Evolutionary conservation across 495 filamentous ascomycete species (phyloP), one percentile per base, ranked within the genome.

Genomic region (Xylaria nigripes): DNA sequence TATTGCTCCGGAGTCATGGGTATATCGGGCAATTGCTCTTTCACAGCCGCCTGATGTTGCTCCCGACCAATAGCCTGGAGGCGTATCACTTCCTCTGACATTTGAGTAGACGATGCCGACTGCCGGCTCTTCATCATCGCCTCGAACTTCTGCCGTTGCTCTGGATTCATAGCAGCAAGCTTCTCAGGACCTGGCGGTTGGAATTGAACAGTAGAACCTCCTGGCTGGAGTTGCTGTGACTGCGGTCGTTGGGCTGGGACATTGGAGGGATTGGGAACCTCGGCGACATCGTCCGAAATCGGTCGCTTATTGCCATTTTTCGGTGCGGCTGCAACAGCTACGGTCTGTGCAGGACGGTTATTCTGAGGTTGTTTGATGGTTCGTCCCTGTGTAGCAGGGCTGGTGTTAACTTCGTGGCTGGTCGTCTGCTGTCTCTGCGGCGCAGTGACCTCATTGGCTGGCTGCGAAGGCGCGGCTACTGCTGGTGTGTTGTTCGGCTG

Each of bases 271-370:
- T 75, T 76, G 23, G 73, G 73, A 22, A 75, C 69, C 54, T 87
- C 86, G 15, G 73, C 65, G 7, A 76, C 62, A 61, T 90, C 86
- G 52, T 90, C 87, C 38, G 75, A 76, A 51, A 70, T 78, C 7
- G 79, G 62, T 49, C 84, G 79, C 67, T 87, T 88, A 32, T 71
- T 61, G 46, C 50, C 65, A 24, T 63, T 69, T 29, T 64, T 57
- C n/a, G 54, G 51, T 18, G 57, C 48, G 7, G 64, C 53, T 10
- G 57, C 50, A 15, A 59, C 25, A 30, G 63, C 47, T 21, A 50
- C 10, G 22, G 46, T 36, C 10, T 56, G 57, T 10, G 53, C 46
- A 22, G 57, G 45, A 21, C 60, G 62, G 19, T 50, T 61, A 18
- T 55, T 59, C 16, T 57, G 62, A 15, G 51, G 43, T n/a, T 58